Conservation (phyloP, 2,329 filamentous ascomycete species). For the Alternaria brassicae region DNA sequence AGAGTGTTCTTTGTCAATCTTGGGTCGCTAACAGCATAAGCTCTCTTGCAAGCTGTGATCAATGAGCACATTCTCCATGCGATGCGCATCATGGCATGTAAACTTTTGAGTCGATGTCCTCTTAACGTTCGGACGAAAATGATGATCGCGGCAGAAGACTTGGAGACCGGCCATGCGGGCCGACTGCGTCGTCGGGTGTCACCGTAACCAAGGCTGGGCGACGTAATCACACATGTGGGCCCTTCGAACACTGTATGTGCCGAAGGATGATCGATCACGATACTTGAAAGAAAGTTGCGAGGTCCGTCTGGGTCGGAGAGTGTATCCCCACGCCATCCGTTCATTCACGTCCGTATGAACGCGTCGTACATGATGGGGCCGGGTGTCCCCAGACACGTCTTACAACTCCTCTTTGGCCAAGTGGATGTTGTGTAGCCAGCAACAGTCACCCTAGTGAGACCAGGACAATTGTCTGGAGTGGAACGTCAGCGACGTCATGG, state of each 20-base stretch:
- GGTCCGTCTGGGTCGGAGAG: slow-evolving; percentile 1
- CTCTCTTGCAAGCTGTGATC: background rate
- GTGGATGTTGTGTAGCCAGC: slow-evolving; percentile 1
- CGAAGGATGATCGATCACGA: background rate
- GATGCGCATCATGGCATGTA: background rate
- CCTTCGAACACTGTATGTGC: background rate
- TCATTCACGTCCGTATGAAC: background rate
- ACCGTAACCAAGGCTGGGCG: background rate
- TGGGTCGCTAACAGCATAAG: background rate
- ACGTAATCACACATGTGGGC: background rate
- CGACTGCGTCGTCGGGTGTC: background rate
- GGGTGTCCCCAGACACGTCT: background rate
- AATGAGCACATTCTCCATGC: background rate
- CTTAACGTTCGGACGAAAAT: background rate
- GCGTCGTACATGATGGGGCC: background rate
- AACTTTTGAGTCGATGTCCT: background rate
- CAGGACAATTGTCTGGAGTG: background rate
- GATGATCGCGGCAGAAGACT: background rate
- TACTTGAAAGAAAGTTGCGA: background rate
- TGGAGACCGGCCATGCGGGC: background rate
- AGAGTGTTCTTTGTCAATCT: background rate
- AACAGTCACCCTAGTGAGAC: background rate
- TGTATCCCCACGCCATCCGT: background rate
- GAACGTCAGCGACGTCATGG: slow-evolving; percentile 1
- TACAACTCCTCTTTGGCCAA: background rate